phyloP scores from a whole-genome alignment of 805 yeast species.

The Nakazawaea laoshanensis region DNA sequence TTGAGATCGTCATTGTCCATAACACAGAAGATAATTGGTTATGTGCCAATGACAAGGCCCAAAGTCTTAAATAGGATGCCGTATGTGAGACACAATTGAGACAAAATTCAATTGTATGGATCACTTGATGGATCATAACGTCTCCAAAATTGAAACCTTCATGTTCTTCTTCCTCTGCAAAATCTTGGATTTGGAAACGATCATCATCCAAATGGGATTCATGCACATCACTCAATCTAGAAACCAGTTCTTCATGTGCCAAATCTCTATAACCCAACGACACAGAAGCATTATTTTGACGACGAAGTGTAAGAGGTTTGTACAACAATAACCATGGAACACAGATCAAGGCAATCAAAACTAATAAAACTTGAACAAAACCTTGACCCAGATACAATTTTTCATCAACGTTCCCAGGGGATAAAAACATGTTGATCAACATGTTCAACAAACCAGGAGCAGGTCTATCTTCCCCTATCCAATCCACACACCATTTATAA shows the following conservation, averaged over 20 bases:
- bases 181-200: conserved; percentile 29
- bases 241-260: conserved; percentile 17
- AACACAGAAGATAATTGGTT: conserved; percentile 91
- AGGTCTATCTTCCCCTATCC: conserved; percentile 67
- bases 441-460: conserved; percentile 94
- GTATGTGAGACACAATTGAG: conserved; percentile 97
- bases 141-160: conserved; percentile 78
- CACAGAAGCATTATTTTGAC: conserved; percentile 41
- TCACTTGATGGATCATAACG: conserved; percentile 92
- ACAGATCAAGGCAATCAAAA: conserved; percentile 73
- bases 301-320: conserved; percentile 71
- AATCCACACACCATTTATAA: conserved; percentile 91
- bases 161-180: conserved; percentile 43
- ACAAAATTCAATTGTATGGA: conserved; percentile 96
- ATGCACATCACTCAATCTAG: conserved; percentile 13
- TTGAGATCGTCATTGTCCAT: conserved; percentile 91
- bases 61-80: conserved; percentile 89
- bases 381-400: conserved; percentile 76
- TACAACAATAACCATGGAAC: conserved; percentile 86
- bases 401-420: conserved; percentile 86
- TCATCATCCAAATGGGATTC: conserved; percentile 21
- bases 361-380: conserved; percentile 59
- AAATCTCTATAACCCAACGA: conserved; percentile 40
- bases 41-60: conserved; percentile 97
- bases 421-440: conserved; percentile 90